These are phyloP conservation scores for Pichia sp. DNA, from an alignment of 1,139 yeast species.

Conservation along the genomic window DNA sequence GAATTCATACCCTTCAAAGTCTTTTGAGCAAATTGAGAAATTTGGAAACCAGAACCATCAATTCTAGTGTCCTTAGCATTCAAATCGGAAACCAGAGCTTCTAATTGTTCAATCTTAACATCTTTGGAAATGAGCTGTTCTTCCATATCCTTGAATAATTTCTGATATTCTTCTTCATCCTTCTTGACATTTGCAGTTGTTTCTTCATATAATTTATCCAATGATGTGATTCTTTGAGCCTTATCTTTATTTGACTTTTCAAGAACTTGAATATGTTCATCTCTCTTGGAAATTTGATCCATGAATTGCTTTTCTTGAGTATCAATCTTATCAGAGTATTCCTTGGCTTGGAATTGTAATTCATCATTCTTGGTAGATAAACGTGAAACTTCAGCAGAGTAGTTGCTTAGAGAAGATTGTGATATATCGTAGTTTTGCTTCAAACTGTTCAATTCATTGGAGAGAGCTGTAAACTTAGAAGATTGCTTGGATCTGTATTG, in stretches of 20 bases:
- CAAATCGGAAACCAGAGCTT: conserved; percentile 41
- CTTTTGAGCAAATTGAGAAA: conserved; percentile 25
- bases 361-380: conserved; percentile 39
- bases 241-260: conserved; percentile 51
- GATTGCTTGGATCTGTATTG: conserved; percentile 30
- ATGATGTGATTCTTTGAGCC: conserved; percentile 43
- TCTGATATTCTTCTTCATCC: conserved; percentile 35
- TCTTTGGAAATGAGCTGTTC: conserved; percentile 27
- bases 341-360: conserved; percentile 41
- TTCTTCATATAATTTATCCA: conserved; percentile 46
- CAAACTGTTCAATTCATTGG: conserved; percentile 34
- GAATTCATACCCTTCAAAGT: conserved; percentile 31
- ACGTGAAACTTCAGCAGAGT: conserved; percentile 35
- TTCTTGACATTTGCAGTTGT: conserved; percentile 40
- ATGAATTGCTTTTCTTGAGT: conserved; percentile 53
- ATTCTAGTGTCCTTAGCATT: conserved; percentile 25
- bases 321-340: conserved; percentile 47
- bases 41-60: conserved; percentile 7
- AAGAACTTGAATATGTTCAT: conserved; percentile 59
- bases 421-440: conserved; percentile 40
- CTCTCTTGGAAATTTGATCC: conserved; percentile 63
- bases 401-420: conserved; percentile 28
- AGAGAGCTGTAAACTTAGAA: conserved; percentile 33
- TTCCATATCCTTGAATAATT: conserved; percentile 22
- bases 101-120: conserved; percentile 41